Percentiles rank a stretch among this genome's conserved stretches.
Conservation (phyloP, 495 filamentous ascomycete species). For the Tuber aestivum region DNA sequence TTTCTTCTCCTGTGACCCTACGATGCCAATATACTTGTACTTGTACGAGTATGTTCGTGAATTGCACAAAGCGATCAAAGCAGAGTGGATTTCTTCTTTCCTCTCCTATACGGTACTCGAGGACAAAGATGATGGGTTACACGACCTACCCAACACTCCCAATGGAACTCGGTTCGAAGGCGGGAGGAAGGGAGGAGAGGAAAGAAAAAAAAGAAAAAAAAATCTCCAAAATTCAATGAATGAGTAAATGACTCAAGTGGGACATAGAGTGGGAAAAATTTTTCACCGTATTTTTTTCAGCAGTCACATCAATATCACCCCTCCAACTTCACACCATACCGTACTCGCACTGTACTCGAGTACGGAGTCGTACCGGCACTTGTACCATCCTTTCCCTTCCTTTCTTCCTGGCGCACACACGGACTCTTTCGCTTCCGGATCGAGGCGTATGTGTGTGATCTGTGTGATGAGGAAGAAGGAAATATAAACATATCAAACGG, state of each 20-base stretch:
- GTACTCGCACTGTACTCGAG: too few relatives aligned
- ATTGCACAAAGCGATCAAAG: constrained; percentile 34
- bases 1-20: neutral
- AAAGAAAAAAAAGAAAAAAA: neutral
- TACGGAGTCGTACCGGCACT: too few relatives aligned
- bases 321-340: neutral
- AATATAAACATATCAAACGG: constrained; percentile 40
- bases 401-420: neutral
- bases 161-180: neutral
- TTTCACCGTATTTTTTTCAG: neutral
- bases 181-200: neutral
- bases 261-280: neutral
- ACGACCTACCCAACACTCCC: neutral
- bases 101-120: neutral
- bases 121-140: neutral
- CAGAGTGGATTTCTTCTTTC: neutral
- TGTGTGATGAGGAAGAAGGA: constrained; percentile 20
- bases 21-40: too few relatives aligned
- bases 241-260: constrained; percentile 1
- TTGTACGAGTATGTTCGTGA: neutral
- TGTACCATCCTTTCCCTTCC: neutral
- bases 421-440: neutral
- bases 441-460: neutral
- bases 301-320: neutral
- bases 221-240: neutral